Conservation (phyloP, 805 yeast genomes). For the Hanseniaspora jakobsenii region DNA sequence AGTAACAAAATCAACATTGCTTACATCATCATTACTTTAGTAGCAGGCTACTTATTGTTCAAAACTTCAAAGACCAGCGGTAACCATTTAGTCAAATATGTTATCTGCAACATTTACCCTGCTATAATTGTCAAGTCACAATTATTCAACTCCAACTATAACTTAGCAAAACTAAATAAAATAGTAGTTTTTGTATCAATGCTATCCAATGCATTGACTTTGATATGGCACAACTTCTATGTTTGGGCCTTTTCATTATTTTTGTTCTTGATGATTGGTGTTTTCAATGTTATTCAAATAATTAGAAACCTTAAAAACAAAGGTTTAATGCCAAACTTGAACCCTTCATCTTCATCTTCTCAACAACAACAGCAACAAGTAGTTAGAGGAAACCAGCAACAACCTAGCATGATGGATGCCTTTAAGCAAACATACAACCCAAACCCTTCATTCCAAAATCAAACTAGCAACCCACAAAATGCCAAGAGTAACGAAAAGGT, state of each 20-base stretch:
- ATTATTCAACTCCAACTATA: not conserved
- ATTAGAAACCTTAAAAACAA: not conserved
- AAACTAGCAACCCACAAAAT: not conserved
- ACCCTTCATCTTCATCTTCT: too few relatives aligned
- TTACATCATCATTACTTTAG: not conserved
- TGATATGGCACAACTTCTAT: slow-evolving; percentile 11
- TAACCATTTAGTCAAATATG: slow-evolving; percentile 8
- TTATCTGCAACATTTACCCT: slow-evolving; percentile 9
- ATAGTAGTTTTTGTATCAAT: slow-evolving; percentile 2
- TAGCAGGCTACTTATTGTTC: not conserved
- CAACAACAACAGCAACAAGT: too few relatives aligned
- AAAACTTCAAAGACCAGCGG: not conserved
- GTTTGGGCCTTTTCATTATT: slow-evolving; percentile 1
- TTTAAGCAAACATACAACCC: not conserved
- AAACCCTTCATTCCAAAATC: slow-evolving; percentile 8
- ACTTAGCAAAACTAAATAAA: slow-evolving; percentile 10
- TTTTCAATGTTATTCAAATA: not conserved
- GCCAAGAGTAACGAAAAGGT: not conserved
- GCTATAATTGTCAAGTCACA: slow-evolving; percentile 2
- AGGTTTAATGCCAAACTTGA: not conserved
- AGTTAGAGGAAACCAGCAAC: too few relatives aligned
- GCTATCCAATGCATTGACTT: not conserved
- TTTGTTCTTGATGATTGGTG: not conserved
- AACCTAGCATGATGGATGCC: slow-evolving; percentile 13
- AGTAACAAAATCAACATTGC: slow-evolving; percentile 9